Base-by-base conservation (phyloP, 352 stramenopile genomes). In the Pythium brassicae region DNA sequence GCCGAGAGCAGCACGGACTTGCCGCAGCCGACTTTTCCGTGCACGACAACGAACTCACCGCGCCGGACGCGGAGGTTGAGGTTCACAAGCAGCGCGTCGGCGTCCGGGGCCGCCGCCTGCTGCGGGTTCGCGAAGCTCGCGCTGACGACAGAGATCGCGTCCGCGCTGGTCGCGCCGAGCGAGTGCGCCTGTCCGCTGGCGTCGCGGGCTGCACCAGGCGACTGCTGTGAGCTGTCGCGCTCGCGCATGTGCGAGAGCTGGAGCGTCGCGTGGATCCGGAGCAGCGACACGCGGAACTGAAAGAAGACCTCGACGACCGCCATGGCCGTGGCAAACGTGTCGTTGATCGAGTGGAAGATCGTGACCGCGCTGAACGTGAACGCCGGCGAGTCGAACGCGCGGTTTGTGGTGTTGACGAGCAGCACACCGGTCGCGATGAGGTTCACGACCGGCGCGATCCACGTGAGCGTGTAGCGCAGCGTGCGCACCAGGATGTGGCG, bases 1-100 rank as follows among this genome's bases (percentile, higher is more conserved):
- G 79, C 69, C 11, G 65, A 64, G 14, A 88, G 66, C 9, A 89
- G 53, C 8, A 81, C 69, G 5, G 77, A 85, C 59, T 92, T 92
- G 50, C 82, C 82, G 29, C 71, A 70, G 6, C 80, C 80, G 22
- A 82, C 77, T 37, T 76, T 76, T 20, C 80, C 80, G 45, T 79
- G 69, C 20, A 87, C 57, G 22, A 89, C 74, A 12, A 83, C 61
- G 39, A 89, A 72, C 22, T 84, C 71, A 0, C 79, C 76, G 2
- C 62, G 72, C 9, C 63, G 62, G 10, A 87, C 53, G 0, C 60
- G 55, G 27, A 89, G 61, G 11, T 69, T 83, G 27, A 88, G 63
- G 44, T 83, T 84, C 11, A 69, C 55, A 23, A 88, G 59, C 17
- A 86, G 37, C 22, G 50, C 39, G 3, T 83, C 76, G 59, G 44